phyloP scores from a whole-genome alignment of 371 early-diverging fungal species.

The Blakeslea trispora region DNA sequence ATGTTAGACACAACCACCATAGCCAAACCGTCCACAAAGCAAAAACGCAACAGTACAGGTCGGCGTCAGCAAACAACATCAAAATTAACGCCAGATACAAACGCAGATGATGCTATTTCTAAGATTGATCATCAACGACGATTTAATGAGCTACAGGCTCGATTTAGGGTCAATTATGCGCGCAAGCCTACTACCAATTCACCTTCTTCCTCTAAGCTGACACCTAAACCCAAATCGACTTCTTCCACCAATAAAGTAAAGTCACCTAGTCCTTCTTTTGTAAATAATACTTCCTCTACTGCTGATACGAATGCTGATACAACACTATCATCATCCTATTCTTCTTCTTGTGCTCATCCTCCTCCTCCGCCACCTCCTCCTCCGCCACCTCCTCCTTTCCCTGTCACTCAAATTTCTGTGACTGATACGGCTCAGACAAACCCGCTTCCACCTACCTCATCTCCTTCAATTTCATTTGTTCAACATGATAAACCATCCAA shows the following conservation, averaged over 20 bases:
- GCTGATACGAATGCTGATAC: not conserved
- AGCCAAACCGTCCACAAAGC: conserved; percentile 2
- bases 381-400: too few species aligned
- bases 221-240: conserved; percentile 67
- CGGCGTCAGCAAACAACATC: not conserved
- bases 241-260: conserved; percentile 64
- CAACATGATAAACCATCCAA: too few species aligned
- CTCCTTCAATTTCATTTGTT: too few species aligned
- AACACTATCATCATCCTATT: too few species aligned
- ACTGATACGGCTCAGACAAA: too few species aligned
- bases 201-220: conserved; percentile 55
- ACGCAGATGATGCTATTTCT: conserved; percentile 50
- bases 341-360: too few species aligned
- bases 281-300: not conserved
- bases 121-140: conserved; percentile 30
- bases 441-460: too few species aligned
- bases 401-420: too few species aligned
- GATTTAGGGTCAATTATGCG: conserved; percentile 28
- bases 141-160: conserved; percentile 30
- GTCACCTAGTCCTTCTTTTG: conserved; percentile 45
- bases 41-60: not conserved
- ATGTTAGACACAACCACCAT: conserved; percentile 18
- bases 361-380: too few species aligned
- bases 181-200: conserved; percentile 35
- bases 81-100: conserved; percentile 2